phyloP scores from a whole-genome alignment of 352 stramenopile genomes.

The Detonula confervacea region DNA sequence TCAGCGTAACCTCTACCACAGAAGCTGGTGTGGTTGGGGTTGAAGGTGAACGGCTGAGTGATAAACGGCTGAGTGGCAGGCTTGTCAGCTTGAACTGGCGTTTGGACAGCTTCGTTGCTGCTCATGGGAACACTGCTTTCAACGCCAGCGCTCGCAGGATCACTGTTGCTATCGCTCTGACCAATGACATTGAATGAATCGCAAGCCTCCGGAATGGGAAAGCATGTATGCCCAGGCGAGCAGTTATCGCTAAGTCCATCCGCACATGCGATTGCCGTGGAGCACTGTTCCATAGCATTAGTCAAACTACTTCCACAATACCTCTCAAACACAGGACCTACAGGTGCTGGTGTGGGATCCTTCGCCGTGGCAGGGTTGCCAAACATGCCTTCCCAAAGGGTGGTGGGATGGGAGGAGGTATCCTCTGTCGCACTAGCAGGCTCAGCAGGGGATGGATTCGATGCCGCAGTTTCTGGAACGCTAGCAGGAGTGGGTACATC shows the following conservation, averaged over 20 bases:
- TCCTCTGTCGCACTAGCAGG: too few relatives aligned
- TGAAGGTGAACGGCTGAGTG: neutral
- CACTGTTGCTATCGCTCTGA: neutral
- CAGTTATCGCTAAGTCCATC: neutral
- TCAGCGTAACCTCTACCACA: slow-evolving; percentile 13
- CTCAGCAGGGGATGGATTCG: too few relatives aligned
- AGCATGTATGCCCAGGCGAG: neutral
- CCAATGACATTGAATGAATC: neutral
- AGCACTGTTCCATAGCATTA: neutral
- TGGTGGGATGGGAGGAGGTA: too few relatives aligned
- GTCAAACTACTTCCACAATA: neutral
- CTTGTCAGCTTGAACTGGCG: neutral
- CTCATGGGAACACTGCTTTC: neutral
- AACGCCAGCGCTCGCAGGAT: neutral
- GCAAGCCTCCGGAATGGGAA: neutral
- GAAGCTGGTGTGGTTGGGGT: slow-evolving; percentile 1
- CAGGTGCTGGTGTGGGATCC: neutral
- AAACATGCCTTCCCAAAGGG: neutral
- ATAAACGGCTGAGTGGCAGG: neutral
- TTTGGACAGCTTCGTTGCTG: neutral
- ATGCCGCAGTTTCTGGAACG: too few relatives aligned
- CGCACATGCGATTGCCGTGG: neutral
- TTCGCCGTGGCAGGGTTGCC: neutral
- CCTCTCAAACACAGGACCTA: neutral
- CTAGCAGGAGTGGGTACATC: neutral